Evolutionary conservation across 805 yeast species (phyloP).

Genomic region (Ogataea populi-albae): DNA sequence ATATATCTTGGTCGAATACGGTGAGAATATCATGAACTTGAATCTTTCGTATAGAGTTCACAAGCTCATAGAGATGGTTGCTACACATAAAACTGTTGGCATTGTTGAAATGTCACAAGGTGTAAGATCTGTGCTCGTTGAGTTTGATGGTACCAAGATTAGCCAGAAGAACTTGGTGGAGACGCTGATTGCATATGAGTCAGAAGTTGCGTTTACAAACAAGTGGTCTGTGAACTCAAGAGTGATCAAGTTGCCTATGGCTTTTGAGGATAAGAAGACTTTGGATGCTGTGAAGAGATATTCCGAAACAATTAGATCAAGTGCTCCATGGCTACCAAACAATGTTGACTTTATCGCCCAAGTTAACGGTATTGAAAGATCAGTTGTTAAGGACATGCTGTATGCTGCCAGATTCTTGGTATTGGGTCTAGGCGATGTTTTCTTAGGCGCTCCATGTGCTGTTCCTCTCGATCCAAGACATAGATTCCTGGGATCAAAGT

Average conservation of each 20-base stretch:
- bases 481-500: conserved; percentile 86
- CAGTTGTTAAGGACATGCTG: conserved; percentile 76
- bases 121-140: conserved; percentile 90
- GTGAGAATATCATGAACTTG: conserved; percentile 83
- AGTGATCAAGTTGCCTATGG: conserved; percentile 86
- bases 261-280: conserved; percentile 89
- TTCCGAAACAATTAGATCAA: conserved; percentile 86
- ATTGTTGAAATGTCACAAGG: conserved; percentile 96
- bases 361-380: conserved; percentile 77
- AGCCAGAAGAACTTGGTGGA: conserved; percentile 61
- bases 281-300: conserved; percentile 88
- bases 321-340: conserved; percentile 98
- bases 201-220: conserved; percentile 66
- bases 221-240: conserved; percentile 87
- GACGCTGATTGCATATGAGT: conserved; percentile 69
- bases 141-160: conserved; percentile 64
- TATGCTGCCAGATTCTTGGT: conserved; percentile 90
- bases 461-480: conserved; percentile 97
- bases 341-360: conserved; percentile 93
- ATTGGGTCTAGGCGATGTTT: conserved; percentile 94
- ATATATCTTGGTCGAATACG: conserved; percentile 87
- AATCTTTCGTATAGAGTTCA: conserved; percentile 83
- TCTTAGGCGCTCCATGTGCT: conserved; percentile 97
- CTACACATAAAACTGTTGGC: conserved; percentile 64
- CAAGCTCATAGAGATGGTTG: conserved; percentile 72